Percentiles rank a stretch among this genome's conserved stretches.
phyloP scores from a whole-genome alignment of 2,329 filamentous ascomycete species.

The Sporothrix mexicana region DNA sequence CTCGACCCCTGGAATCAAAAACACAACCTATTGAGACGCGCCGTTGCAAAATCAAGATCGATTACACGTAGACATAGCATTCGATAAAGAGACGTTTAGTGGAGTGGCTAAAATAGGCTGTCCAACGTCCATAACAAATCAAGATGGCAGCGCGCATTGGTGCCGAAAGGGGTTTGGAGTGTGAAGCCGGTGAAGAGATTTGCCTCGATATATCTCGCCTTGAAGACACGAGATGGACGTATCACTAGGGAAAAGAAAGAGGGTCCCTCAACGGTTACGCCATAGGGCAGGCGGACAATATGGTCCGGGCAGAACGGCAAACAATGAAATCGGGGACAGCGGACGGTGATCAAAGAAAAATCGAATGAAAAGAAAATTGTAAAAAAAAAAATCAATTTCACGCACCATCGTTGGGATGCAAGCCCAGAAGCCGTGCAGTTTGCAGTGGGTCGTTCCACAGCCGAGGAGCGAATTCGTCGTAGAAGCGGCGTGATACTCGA shows the following conservation, averaged over 20 bases:
- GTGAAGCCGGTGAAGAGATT: not conserved
- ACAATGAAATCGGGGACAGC: not conserved
- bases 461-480: conserved; percentile 56
- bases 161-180: not conserved
- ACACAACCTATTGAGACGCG: not conserved
- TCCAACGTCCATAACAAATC: not conserved
- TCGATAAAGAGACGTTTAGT: not conserved
- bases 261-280: conserved; percentile 4
- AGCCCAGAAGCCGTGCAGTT: conserved; percentile 47
- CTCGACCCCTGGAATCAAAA: not conserved
- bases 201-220: not conserved
- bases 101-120: not conserved
- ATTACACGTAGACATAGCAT: not conserved
- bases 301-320: not conserved
- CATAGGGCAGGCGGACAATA: not conserved
- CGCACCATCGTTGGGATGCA: conserved; percentile 49
- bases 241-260: not conserved
- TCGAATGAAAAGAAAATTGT: not conserved
- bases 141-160: not conserved
- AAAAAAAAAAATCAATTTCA: conserved; percentile 14
- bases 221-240: not conserved
- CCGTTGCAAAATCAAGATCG: too few relatives aligned
- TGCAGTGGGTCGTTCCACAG: conserved; percentile 60
- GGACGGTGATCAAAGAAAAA: not conserved
- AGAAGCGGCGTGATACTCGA: conserved; percentile 55